phyloP scores from a whole-genome alignment of 805 yeast genomes.

The Metschnikowia similis region DNA sequence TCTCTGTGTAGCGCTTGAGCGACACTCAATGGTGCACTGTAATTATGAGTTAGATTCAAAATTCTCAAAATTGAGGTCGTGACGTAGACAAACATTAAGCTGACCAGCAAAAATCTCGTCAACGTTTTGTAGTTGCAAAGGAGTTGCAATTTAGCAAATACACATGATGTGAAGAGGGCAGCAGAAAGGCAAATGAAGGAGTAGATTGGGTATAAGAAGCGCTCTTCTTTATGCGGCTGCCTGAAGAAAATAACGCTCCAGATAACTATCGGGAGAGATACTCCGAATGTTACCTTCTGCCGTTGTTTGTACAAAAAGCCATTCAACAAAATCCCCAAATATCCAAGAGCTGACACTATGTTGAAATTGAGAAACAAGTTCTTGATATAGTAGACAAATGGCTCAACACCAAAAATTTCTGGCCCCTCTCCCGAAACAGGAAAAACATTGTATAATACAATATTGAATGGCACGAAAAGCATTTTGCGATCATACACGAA shows the following conservation, averaged over 20 bases:
- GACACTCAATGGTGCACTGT: slow-evolving; percentile 67
- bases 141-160: slow-evolving; percentile 7
- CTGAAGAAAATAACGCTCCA: slow-evolving; percentile 66
- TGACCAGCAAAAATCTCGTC: slow-evolving; percentile 9
- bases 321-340: slow-evolving; percentile 32
- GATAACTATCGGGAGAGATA: slow-evolving; percentile 45
- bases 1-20: slow-evolving; percentile 40
- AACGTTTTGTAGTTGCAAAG: slow-evolving; percentile 5
- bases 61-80: slow-evolving; percentile 45
- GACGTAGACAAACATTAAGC: slow-evolving; percentile 30
- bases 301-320: slow-evolving; percentile 13
- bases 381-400: slow-evolving; percentile 62
- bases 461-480: slow-evolving; percentile 74
- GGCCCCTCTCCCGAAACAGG: slow-evolving; percentile 77
- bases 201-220: slow-evolving; percentile 84
- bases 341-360: slow-evolving; percentile 41
- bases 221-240: slow-evolving; percentile 92
- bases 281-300: slow-evolving; percentile 9
- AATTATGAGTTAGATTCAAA: slow-evolving; percentile 57
- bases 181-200: slow-evolving; percentile 63
- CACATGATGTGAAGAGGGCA: slow-evolving; percentile 39
- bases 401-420: slow-evolving; percentile 84
- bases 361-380: slow-evolving; percentile 77
- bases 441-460: slow-evolving; percentile 73
- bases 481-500: slow-evolving; percentile 51